phyloP scores from a whole-genome alignment of 2,329 filamentous ascomycete species.

The Amauroascus niger region DNA sequence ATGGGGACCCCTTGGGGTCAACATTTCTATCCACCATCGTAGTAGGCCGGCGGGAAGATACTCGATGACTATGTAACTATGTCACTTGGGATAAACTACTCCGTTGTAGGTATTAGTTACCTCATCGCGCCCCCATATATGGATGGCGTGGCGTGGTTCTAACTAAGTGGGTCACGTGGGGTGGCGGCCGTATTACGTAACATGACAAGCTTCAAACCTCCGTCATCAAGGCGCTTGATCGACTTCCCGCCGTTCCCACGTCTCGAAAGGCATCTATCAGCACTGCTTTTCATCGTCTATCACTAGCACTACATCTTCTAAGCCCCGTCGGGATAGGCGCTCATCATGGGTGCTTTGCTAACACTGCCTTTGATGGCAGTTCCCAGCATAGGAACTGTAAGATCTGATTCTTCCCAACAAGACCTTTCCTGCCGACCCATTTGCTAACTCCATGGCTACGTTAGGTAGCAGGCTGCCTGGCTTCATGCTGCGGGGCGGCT shows the following conservation, averaged over 20 bases:
- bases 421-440: not conserved
- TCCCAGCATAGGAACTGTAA: conserved; percentile 75
- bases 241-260: no score
- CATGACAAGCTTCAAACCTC: no score
- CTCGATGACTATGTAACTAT: no score
- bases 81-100: no score
- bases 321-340: not conserved
- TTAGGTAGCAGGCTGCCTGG: conserved; percentile 27
- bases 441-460: conserved; percentile 8
- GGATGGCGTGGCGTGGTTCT: no score
- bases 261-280: not conserved
- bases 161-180: not conserved
- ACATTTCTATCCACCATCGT: no score
- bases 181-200: not conserved
- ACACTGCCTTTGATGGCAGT: conserved; percentile 83
- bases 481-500: conserved; percentile 91
- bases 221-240: no score
- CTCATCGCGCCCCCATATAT: no score
- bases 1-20: no score
- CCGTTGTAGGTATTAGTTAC: no score
- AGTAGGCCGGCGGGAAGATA: no score
- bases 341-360: conserved; percentile 75
- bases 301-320: not conserved
- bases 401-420: conserved; percentile 28
- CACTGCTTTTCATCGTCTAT: not conserved